These are phyloP conservation scores for Volutella citrinella DNA, from an alignment of 2,329 filamentous ascomycete species.

Conservation along the genomic window DNA sequence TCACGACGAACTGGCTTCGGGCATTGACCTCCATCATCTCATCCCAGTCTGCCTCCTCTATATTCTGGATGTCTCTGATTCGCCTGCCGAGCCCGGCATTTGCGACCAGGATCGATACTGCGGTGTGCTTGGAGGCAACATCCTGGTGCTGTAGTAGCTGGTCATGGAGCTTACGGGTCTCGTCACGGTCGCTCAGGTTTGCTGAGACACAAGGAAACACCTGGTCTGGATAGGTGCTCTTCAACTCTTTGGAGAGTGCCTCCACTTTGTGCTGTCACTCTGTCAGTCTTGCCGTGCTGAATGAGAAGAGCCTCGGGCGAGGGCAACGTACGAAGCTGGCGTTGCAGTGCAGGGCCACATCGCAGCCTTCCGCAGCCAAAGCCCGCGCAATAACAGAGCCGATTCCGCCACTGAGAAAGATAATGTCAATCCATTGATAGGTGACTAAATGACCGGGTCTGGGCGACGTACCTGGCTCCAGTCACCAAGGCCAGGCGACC, in stretches of 20 bases:
- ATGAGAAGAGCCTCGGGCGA: too few relatives aligned
- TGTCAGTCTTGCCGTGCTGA: too few relatives aligned
- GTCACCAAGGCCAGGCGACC: conserved; percentile 32
- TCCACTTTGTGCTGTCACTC: conserved; percentile 31
- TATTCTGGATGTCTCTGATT: conserved; percentile 31
- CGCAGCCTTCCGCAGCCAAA: conserved; percentile 33
- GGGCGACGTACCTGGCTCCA: conserved; percentile 26
- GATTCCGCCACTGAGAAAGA: conserved; percentile 30
- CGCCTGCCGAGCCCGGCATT: conserved; percentile 32
- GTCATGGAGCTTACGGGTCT: conserved; percentile 5
- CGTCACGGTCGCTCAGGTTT: conserved; percentile 26
- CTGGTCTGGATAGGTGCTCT: conserved; percentile 20
- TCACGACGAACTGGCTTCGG: conserved; percentile 32
- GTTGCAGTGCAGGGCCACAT: conserved; percentile 33
- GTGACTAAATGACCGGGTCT: neutral
- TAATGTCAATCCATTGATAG: neutral
- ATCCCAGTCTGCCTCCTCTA: conserved; percentile 35
- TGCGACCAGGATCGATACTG: conserved; percentile 30
- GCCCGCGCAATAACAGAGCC: conserved; percentile 30
- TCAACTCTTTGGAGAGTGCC: conserved; percentile 24
- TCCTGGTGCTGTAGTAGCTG: conserved; percentile 4
- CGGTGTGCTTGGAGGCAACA: conserved; percentile 12
- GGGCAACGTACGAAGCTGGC: conserved; percentile 29
- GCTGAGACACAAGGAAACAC: conserved; percentile 25
- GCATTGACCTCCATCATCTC: conserved; percentile 33